Evolutionary conservation across 1,284 basidiomycete species (phyloP).

Genomic region (Hypsizygus ulmarius): DNA sequence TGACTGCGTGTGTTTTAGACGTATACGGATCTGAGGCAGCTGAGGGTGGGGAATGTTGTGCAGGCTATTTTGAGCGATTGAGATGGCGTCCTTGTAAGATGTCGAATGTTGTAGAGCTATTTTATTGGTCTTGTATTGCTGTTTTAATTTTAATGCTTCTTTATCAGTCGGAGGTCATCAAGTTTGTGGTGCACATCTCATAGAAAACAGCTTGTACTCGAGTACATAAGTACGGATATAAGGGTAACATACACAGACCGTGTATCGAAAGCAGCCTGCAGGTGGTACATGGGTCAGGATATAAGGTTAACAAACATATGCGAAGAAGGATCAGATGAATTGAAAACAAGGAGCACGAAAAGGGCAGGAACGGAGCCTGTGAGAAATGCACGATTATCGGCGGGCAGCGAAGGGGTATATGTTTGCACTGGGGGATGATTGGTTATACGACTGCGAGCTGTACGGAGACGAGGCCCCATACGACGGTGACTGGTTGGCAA

Average conservation of each 20-base stretch:
- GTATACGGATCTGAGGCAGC: slow-evolving; percentile 88
- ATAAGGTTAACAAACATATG: too few relatives aligned
- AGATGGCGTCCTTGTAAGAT: slow-evolving; percentile 21
- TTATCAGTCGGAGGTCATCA: neutral
- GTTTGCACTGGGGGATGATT: neutral
- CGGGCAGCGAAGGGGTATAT: neutral
- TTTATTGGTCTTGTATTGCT: too few relatives aligned
- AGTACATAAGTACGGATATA: too few relatives aligned
- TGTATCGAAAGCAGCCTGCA: too few relatives aligned
- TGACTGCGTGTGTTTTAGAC: slow-evolving; percentile 55
- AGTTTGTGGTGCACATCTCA: too few relatives aligned
- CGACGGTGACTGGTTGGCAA: neutral
- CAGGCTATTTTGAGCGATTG: slow-evolving; percentile 82
- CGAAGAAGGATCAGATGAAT: neutral
- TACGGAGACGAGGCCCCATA: slow-evolving; percentile 7
- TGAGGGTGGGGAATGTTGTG: slow-evolving; percentile 91
- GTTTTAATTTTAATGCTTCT: neutral
- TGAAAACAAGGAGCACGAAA: neutral
- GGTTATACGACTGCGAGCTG: neutral
- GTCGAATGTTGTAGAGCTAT: too few relatives aligned
- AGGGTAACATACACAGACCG: too few relatives aligned
- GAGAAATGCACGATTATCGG: neutral
- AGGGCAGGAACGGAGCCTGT: neutral
- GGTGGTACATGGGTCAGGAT: too few relatives aligned
- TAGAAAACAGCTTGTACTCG: too few relatives aligned